These are phyloP conservation scores for Theileria parva DNA, from an alignment of 169 alveolate species.

Conservation along the genomic window DNA sequence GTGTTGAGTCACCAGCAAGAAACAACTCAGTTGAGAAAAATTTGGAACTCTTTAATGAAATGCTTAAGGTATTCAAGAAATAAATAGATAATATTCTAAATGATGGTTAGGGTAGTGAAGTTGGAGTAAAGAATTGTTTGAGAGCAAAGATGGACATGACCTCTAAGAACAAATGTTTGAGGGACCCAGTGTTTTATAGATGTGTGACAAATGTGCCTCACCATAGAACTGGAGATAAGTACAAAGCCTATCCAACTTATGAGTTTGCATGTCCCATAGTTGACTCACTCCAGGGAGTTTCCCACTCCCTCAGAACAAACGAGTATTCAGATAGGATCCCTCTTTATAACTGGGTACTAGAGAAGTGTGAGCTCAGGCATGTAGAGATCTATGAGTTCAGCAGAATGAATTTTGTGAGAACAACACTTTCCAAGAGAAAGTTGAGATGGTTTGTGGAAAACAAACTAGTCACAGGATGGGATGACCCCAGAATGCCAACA, in stretches of 20 bases:
- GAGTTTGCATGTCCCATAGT: constrained; percentile 99
- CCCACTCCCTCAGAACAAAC: constrained; percentile 96
- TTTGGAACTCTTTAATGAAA: constrained; percentile 87
- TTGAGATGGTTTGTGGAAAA: constrained; percentile 93
- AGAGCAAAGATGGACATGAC: constrained; percentile 96
- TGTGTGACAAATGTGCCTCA: constrained; percentile 89
- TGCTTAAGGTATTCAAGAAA: constrained; percentile 61
- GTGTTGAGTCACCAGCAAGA: constrained; percentile 88
- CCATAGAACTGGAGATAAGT: constrained; percentile 91
- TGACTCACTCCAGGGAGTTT: constrained; percentile 96
- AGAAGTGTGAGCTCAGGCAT: constrained; percentile 83
- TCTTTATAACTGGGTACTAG: constrained; percentile 92
- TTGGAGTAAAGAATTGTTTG: constrained; percentile 90
- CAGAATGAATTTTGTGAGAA: constrained; percentile 89
- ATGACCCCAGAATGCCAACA: constrained; percentile 98
- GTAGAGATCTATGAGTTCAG: constrained; percentile 94
- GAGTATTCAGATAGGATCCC: constrained; percentile 97
- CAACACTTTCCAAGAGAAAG: constrained; percentile 95
- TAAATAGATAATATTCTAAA: constrained; percentile 15
- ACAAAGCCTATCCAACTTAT: constrained; percentile 97
- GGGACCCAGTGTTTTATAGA: constrained; percentile 98
- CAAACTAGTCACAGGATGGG: constrained; percentile 94
- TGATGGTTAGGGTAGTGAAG: constrained; percentile 76
- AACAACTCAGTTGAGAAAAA: constrained; percentile 88
- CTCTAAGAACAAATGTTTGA: constrained; percentile 91